Conservation (phyloP, 805 yeast species). For the Yamadazyma philogaea region DNA sequence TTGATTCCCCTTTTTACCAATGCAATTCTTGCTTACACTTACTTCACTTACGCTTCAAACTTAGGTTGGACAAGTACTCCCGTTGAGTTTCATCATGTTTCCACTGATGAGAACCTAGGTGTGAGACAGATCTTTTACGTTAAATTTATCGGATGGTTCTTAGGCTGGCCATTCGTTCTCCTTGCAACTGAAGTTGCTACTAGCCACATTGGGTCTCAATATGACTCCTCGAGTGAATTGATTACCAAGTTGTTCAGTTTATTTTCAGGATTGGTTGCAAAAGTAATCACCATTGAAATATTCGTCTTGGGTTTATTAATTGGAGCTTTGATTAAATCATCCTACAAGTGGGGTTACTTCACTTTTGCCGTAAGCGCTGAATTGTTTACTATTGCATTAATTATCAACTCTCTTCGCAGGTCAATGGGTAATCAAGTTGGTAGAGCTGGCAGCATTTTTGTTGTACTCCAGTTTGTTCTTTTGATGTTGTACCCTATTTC, state of each 20-base stretch:
- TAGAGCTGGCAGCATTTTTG: slow-evolving; percentile 14
- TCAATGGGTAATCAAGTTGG: slow-evolving; percentile 10
- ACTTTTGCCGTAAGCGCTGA: slow-evolving; percentile 48
- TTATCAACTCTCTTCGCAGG: slow-evolving; percentile 13
- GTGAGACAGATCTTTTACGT: slow-evolving; percentile 55
- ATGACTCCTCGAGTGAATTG: slow-evolving; percentile 29
- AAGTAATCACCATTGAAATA: slow-evolving; percentile 43
- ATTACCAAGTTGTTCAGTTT: slow-evolving; percentile 26
- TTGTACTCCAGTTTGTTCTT: slow-evolving; percentile 34
- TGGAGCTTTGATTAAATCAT: slow-evolving; percentile 51
- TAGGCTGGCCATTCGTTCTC: slow-evolving; percentile 47
- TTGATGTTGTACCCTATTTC: slow-evolving; percentile 49
- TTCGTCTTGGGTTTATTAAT: slow-evolving; percentile 54
- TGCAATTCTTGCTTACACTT: slow-evolving; percentile 44
- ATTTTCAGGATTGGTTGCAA: slow-evolving; percentile 38
- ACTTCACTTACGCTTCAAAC: slow-evolving; percentile 56
- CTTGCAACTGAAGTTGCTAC: slow-evolving; percentile 31
- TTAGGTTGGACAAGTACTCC: slow-evolving; percentile 51
- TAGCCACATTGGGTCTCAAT: slow-evolving; percentile 27
- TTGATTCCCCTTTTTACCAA: slow-evolving; percentile 42
- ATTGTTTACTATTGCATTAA: slow-evolving; percentile 38
- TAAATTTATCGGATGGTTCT: slow-evolving; percentile 56
- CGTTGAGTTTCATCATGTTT: slow-evolving; percentile 49
- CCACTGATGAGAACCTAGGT: slow-evolving; percentile 25
- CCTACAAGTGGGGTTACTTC: slow-evolving; percentile 71